Conservation (phyloP, 768 basidiomycete genomes). For the Lentinus brumalis region DNA sequence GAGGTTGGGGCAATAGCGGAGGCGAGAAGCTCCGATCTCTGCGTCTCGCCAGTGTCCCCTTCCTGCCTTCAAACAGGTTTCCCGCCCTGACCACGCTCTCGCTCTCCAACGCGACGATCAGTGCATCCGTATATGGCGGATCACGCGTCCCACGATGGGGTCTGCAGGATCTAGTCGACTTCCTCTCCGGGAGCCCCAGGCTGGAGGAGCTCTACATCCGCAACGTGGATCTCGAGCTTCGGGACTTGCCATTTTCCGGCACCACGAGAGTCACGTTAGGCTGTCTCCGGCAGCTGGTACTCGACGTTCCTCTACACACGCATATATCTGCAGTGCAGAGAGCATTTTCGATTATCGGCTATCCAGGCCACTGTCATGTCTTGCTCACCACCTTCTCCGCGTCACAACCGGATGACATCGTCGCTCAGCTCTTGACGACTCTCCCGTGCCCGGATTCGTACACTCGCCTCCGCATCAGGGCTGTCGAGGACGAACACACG, state of each 20-base stretch:
- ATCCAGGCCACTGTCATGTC: background rate
- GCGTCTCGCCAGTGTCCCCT: background rate
- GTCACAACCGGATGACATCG: too few species aligned
- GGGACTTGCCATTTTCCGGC: background rate
- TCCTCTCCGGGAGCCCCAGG: background rate
- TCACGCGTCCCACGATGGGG: background rate
- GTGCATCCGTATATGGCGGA: background rate
- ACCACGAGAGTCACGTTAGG: background rate
- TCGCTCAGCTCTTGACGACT: too few species aligned
- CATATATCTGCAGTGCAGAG: background rate
- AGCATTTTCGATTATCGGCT: background rate
- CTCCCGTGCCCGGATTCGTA: too few species aligned
- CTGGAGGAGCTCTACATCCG: background rate
- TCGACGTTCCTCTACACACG: background rate
- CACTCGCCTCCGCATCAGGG: too few species aligned
- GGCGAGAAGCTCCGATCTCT: background rate
- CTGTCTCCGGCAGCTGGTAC: background rate
- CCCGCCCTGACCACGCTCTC: background rate
- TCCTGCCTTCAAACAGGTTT: background rate
- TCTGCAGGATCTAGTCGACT: background rate
- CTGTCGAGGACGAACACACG: too few species aligned
- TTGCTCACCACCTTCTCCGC: too few species aligned
- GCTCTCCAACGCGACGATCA: background rate
- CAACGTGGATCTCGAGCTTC: background rate
- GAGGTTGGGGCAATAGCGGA: background rate